These are phyloP conservation scores for Comarum palustre DNA, from an alignment of 306 rosid species.

Conservation along the genomic window DNA sequence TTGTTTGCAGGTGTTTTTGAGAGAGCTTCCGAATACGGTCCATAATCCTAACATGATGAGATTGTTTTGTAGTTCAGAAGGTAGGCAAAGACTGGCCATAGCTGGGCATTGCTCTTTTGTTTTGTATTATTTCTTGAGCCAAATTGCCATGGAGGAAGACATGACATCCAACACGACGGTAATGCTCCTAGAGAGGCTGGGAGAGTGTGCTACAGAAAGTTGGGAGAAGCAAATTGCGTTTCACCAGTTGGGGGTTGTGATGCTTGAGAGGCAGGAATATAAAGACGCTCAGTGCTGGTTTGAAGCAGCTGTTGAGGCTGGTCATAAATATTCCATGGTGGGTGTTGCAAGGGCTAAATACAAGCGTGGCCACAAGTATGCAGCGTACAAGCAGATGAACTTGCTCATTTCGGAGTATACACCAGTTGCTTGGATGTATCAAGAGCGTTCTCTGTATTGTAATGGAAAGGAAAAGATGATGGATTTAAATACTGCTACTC, in stretches of 20 bases:
- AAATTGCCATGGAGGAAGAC: slow-evolving; percentile 79
- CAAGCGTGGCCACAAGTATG: slow-evolving; percentile 74
- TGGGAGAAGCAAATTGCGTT: slow-evolving; percentile 80
- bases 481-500: slow-evolving; percentile 69
- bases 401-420: slow-evolving; percentile 56
- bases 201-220: slow-evolving; percentile 56
- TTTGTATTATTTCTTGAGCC: slow-evolving; percentile 73
- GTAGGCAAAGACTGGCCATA: slow-evolving; percentile 54
- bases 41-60: slow-evolving; percentile 44
- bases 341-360: slow-evolving; percentile 81
- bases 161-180: slow-evolving; percentile 75
- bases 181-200: slow-evolving; percentile 81
- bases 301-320: slow-evolving; percentile 60
- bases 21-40: slow-evolving; percentile 71
- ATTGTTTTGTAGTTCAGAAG: slow-evolving; percentile 65
- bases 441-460: slow-evolving; percentile 79
- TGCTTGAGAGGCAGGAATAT: slow-evolving; percentile 77
- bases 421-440: slow-evolving; percentile 92
- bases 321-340: slow-evolving; percentile 67
- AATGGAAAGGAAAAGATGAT: slow-evolving; percentile 68
- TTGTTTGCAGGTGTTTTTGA: slow-evolving; percentile 75
- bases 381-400: slow-evolving; percentile 71
- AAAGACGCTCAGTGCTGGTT: slow-evolving; percentile 77
- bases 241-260: slow-evolving; percentile 76
- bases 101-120: slow-evolving; percentile 64